Percentiles rank a stretch among this genome's conserved stretches.
phyloP scores from a whole-genome alignment of 768 basidiomycete species.

The Glaciozyma antarctica region DNA sequence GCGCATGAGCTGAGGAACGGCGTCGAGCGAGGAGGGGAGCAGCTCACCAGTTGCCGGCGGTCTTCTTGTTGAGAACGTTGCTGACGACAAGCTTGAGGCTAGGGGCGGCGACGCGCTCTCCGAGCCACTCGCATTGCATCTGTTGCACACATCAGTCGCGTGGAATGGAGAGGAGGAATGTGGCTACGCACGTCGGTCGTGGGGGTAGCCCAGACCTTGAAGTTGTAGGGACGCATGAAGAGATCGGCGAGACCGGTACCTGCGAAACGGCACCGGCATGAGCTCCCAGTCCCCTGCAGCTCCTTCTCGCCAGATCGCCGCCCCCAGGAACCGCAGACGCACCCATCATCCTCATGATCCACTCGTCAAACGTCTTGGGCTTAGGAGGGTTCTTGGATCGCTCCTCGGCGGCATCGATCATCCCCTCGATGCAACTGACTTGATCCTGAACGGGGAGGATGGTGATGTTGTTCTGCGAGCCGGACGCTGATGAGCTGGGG shows the following conservation, averaged over 20 bases:
- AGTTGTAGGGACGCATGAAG: slow-evolving; percentile 44
- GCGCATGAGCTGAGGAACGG: background rate
- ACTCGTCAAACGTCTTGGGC: slow-evolving; percentile 41
- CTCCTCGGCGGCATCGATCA: slow-evolving; percentile 40
- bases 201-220: slow-evolving; percentile 43
- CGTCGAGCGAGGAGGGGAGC: background rate
- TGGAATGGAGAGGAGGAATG: background rate
- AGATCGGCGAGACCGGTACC: slow-evolving; percentile 40
- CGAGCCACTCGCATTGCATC: slow-evolving; percentile 45
- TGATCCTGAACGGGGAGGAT: slow-evolving; percentile 40
- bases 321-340: background rate
- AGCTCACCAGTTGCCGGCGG: slow-evolving; percentile 41
- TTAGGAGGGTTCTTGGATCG: slow-evolving; percentile 36
- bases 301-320: background rate
- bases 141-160: slow-evolving; percentile 4
- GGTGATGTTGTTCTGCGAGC: slow-evolving; percentile 42
- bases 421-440: slow-evolving; percentile 40
- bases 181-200: slow-evolving; percentile 36
- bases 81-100: slow-evolving; percentile 39
- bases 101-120: slow-evolving; percentile 42
- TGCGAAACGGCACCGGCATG: background rate
- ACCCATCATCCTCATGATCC: slow-evolving; percentile 41
- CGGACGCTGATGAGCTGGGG: background rate
- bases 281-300: background rate
- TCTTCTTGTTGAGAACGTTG: slow-evolving; percentile 40